A percentile compares a stretch with the other conserved stretches of the same genome.
Evolutionary conservation across 78 protist genomes (phyloP).

Genomic region (Monocercomonoides exilis): DNA sequence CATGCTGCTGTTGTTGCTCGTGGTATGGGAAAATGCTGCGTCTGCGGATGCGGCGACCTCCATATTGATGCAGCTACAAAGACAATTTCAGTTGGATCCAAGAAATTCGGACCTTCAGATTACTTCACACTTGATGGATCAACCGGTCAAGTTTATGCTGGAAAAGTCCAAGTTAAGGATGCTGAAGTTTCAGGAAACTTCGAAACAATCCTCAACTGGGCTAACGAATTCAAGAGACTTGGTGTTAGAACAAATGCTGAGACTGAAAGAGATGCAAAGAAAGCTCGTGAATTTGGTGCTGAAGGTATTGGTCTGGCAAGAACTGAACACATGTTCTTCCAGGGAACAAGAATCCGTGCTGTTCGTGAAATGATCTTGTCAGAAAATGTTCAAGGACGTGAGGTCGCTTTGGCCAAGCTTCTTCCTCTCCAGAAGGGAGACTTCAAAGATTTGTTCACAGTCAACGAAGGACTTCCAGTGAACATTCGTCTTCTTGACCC

Average conservation of each 20-base stretch:
- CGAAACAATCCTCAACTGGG: slow-evolving; percentile 29
- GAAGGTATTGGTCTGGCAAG: slow-evolving; percentile 51
- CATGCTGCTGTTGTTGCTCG: slow-evolving; percentile 80
- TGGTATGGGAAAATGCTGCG: slow-evolving; percentile 67
- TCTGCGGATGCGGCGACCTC: slow-evolving; percentile 46
- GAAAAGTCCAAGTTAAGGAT: slow-evolving; percentile 11
- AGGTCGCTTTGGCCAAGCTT: slow-evolving; percentile 42
- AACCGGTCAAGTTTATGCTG: slow-evolving; percentile 51
- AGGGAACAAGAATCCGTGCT: slow-evolving; percentile 23
- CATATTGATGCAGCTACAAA: slow-evolving; percentile 30
- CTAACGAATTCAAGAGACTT: slow-evolving; percentile 20
- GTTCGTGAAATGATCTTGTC: slow-evolving; percentile 65
- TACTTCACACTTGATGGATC: slow-evolving; percentile 59
- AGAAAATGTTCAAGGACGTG: slow-evolving; percentile 24
- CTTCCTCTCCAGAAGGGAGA: slow-evolving; percentile 44
- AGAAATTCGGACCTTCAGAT: slow-evolving; percentile 41
- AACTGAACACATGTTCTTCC: slow-evolving; percentile 77
- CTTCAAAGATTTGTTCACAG: slow-evolving; percentile 45
- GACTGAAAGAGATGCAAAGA: slow-evolving; percentile 47
- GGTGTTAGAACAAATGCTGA: slow-evolving; percentile 61
- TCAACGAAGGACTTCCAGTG: slow-evolving; percentile 49
- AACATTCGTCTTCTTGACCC: slow-evolving; percentile 76
- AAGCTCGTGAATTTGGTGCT: slow-evolving; percentile 26
- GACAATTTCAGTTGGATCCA: slow-evolving; percentile 21
- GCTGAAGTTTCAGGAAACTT: slow-evolving; percentile 40